Conservation (phyloP, 495 filamentous ascomycete species). For the Penicillium pulvis region DNA sequence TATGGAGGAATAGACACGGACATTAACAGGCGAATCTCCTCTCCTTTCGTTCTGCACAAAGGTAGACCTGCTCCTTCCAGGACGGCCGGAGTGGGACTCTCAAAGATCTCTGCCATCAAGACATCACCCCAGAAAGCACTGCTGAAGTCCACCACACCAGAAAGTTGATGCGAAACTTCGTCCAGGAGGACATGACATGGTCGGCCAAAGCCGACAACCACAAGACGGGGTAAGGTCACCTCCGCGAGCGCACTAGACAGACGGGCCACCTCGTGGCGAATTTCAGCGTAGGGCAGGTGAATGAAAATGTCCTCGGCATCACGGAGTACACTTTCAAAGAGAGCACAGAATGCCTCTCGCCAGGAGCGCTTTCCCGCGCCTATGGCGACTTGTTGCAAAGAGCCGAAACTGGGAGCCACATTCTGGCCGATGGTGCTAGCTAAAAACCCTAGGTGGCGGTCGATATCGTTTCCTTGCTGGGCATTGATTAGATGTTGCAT, state of each 20-base stretch:
- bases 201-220: conserved; percentile 58
- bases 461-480: conserved; percentile 45
- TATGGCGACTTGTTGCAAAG: conserved; percentile 48
- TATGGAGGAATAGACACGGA: conserved; percentile 24
- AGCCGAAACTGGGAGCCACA: conserved; percentile 51
- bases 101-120: conserved; percentile 48
- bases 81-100: conserved; percentile 34
- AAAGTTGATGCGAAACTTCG: conserved; percentile 43
- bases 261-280: conserved; percentile 54
- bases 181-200: conserved; percentile 61
- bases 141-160: conserved; percentile 49
- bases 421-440: conserved; percentile 39
- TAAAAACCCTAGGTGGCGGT: conserved; percentile 41
- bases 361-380: conserved; percentile 56
- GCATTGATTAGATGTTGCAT: conserved; percentile 37
- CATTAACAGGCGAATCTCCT: conserved; percentile 37
- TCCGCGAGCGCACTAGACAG: conserved; percentile 55
- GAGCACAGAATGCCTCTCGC: conserved; percentile 58
- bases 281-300: conserved; percentile 63
- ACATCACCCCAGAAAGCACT: conserved; percentile 53
- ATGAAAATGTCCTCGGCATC: conserved; percentile 74
- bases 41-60: conserved; percentile 22
- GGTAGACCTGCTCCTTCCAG: conserved; percentile 44
- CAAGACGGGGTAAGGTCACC: conserved; percentile 56
- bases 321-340: conserved; percentile 64